Base-by-base conservation (phyloP, 2,329 filamentous ascomycete genomes). In the Nectriaceae sp. region DNA sequence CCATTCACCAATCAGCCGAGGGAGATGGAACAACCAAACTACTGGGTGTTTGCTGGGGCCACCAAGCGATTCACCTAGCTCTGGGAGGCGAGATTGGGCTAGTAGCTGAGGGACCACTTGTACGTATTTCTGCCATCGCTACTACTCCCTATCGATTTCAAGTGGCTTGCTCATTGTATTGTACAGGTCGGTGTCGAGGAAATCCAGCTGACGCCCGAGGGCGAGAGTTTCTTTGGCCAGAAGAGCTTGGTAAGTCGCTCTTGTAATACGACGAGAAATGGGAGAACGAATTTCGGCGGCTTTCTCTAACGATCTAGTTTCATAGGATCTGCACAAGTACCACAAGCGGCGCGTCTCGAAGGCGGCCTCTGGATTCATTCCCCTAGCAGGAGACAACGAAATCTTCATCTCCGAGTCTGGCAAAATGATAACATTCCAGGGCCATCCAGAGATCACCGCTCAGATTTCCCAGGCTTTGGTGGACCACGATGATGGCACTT, bases 391-490 rank as follows among this genome's bases (percentile, higher is more conserved):
- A 10, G 21, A 19, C 6, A 38, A 50, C n/a, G 47, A 50, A 13
- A 44, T 50, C 11, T 24, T 46, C 16, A 16, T 50, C 4, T 46
- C 31, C 2, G 13, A 22, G n/a, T 11, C 15, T 3, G 37, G 46
- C 3, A 39, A 40, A 5, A 42, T 42, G 2, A n/a, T 50, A 2
- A 43, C 42, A 2, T 50, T 50, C 24, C 47, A 50, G 33, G 44
- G 47, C 16, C 47, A 50, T 20, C 47, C 47, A 6, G 47, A 50
- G 35, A 46, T 50, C 39, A 50, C 47, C 2, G 19, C 29, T 11
- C 3, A 11, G 11, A 31, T 50, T 11, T 39, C 41, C 2, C 31
- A 41, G 33, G 22, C 19, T 3, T 37, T 50, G 11, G 4, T 46
- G 2, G 43, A 50, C 16, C 31, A 21, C 4, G 47, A 50, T 36